A percentile compares a stretch with the other conserved stretches of the same genome.
phyloP scores from a whole-genome alignment of 2,329 filamentous ascomycete species.

The Bretziella fagacearum region DNA sequence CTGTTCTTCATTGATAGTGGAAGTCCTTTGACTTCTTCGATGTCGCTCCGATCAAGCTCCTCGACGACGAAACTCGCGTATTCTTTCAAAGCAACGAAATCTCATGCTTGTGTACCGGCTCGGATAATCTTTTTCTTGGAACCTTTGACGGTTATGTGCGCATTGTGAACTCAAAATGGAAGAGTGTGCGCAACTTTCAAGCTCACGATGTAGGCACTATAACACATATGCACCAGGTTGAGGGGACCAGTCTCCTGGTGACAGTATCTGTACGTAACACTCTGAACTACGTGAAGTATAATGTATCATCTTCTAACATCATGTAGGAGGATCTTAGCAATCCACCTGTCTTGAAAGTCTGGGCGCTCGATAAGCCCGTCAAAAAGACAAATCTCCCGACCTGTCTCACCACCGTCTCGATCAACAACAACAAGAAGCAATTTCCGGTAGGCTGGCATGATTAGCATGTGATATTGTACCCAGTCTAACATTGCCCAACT shows the following conservation, averaged over 20 bases:
- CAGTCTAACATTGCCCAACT: not conserved
- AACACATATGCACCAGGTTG: constrained; percentile 82
- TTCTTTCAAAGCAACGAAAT: constrained; percentile 72
- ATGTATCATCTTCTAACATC: not conserved
- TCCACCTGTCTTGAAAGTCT: constrained; percentile 88
- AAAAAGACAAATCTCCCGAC: constrained; percentile 85
- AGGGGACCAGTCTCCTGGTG: constrained; percentile 69
- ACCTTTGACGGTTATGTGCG: constrained; percentile 72
- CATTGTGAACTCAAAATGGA: constrained; percentile 76
- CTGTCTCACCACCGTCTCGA: constrained; percentile 68
- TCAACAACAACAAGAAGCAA: constrained; percentile 79
- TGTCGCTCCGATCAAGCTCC: constrained; percentile 65
- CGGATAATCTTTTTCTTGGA: constrained; percentile 78
- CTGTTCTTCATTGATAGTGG: constrained; percentile 56
- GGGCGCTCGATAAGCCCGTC: constrained; percentile 83
- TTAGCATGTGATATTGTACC: not conserved
- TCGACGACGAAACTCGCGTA: constrained; percentile 60
- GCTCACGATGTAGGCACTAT: constrained; percentile 68
- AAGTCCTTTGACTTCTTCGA: constrained; percentile 99
- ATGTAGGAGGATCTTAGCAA: constrained; percentile 63
- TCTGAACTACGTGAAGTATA: no score
- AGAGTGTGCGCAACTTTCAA: constrained; percentile 69
- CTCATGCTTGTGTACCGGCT: constrained; percentile 69
- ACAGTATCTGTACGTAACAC: constrained; percentile 44
- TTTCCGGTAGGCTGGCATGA: constrained; percentile 51